Evolutionary conservation across 345 rosid species (phyloP).

Genomic region (Stellera chamaejasme): DNA sequence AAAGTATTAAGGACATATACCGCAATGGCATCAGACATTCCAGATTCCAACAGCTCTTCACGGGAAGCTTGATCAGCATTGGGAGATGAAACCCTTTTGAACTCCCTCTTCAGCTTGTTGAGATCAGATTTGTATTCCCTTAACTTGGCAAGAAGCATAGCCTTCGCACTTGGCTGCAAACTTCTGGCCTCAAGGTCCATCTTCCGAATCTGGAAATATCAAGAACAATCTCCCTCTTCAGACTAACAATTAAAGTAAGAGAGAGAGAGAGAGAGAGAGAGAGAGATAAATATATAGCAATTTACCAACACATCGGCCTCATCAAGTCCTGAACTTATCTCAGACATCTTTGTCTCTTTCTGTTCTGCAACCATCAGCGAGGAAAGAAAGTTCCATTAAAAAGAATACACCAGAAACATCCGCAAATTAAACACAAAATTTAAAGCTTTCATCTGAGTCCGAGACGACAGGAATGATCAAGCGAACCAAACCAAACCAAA

Average conservation of each 20-base stretch:
- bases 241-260: neutral
- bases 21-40: slow-evolving; percentile 39
- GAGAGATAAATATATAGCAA: neutral
- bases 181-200: slow-evolving; percentile 93
- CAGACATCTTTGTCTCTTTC: slow-evolving; percentile 41
- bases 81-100: slow-evolving; percentile 48
- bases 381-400: neutral
- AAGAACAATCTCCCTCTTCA: neutral
- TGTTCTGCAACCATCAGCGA: slow-evolving; percentile 36
- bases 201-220: slow-evolving; percentile 49
- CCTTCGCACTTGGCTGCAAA: slow-evolving; percentile 72
- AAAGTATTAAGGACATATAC: slow-evolving; percentile 19
- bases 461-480: no score
- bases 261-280: neutral
- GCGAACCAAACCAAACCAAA: no score
- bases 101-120: slow-evolving; percentile 71
- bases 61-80: slow-evolving; percentile 43
- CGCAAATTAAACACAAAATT: no score
- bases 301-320: slow-evolving; percentile 81
- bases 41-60: slow-evolving; percentile 62
- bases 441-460: no score
- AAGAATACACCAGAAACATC: no score
- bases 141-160: slow-evolving; percentile 72
- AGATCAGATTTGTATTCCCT: slow-evolving; percentile 86
- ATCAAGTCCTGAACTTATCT: slow-evolving; percentile 67